Evolutionary conservation across 2,329 filamentous ascomycete genomes (phyloP), one percentile per base, ranked within the genome.

Genomic region (Cladosporium colombiae): DNA sequence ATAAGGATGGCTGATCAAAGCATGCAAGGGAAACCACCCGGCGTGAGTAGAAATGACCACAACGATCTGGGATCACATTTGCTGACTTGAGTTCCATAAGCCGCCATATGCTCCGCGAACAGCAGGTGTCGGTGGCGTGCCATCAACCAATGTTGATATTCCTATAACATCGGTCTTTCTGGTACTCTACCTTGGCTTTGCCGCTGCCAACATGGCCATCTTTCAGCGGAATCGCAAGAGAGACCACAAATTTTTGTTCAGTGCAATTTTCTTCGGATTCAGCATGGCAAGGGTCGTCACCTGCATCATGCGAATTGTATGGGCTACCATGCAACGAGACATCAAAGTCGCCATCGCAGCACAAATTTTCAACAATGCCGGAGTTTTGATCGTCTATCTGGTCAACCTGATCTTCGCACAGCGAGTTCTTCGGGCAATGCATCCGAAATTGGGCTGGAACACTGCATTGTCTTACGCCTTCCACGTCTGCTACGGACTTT

Each of bases 251-350:
- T 83, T 83, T 62, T 49, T 81, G 8, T 71, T 80, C 62, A 78
- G 74, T 37, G 67, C 71, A 16, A 70, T 79, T 64, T 70, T 82
- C 2, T 81, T 81, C 57, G 74, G 74, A 2, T 82, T 82, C 71
- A 81, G 78, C 69, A 79, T 81, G 74, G 75, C 79, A 11, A 75
- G 81, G 25, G 73, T 81, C 16, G 59, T 77, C 13, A 81, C 81
- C 5, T 78, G 74, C 50, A 73, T 74, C 29, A 70, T 83, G 11
- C 69, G 75, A 6, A 74, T 77, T 33, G 74, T 64, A n/a, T 72
- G 71, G 68, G 71, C 75, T 5, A 68, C 66, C 4, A 68, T 74
- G 5, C 75, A 75, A 2, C 67, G 68, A 21, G 72, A 75, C 49
- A 66, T 74, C 35, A 66, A 67, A 10, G 66, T 77, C 53, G 68